These are phyloP conservation scores for Neurospora sublineolata DNA, from an alignment of 495 filamentous ascomycete genomes.

Conservation along the genomic window DNA sequence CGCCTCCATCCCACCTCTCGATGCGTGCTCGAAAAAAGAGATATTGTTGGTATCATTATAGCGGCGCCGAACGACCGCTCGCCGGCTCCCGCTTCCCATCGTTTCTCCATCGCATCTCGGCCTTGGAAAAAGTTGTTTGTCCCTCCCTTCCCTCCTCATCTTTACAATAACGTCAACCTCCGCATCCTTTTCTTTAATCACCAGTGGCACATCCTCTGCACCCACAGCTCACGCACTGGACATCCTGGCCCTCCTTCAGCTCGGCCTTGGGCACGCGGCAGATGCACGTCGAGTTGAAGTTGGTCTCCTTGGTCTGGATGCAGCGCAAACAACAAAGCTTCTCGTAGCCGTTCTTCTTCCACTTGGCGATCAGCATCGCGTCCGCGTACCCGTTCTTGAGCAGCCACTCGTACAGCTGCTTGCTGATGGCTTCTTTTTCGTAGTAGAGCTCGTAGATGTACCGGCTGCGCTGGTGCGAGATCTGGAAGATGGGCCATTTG, in stretches of 20 bases:
- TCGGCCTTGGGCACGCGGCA: conserved; percentile 90
- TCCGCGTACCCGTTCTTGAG: conserved; percentile 96
- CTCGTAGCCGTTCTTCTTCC: conserved; percentile 99
- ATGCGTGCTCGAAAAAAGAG: neutral
- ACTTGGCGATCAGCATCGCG: conserved; percentile 90
- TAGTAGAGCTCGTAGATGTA: conserved; percentile 99
- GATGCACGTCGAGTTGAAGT: conserved; percentile 95
- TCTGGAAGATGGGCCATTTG: conserved; percentile 95
- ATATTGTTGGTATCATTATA: neutral
- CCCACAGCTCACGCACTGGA: conserved; percentile 94
- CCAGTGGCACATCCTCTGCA: conserved; percentile 83
- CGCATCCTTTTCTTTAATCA: conserved; percentile 42
- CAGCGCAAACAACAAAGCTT: conserved; percentile 95
- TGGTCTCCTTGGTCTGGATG: conserved; percentile 97
- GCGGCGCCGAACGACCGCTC: neutral
- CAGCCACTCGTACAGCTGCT: conserved; percentile 86
- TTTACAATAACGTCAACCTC: neutral
- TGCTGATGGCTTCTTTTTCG: conserved; percentile 88
- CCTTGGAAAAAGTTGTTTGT: neutral
- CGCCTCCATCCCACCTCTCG: neutral
- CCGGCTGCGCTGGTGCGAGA: conserved; percentile 80
- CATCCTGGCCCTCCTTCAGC: conserved; percentile 77
- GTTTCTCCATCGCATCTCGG: neutral
- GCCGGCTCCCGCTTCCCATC: neutral
- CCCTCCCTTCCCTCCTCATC: neutral